Conservation (phyloP, 345 rosid species). For the Eutrema japonicum region DNA sequence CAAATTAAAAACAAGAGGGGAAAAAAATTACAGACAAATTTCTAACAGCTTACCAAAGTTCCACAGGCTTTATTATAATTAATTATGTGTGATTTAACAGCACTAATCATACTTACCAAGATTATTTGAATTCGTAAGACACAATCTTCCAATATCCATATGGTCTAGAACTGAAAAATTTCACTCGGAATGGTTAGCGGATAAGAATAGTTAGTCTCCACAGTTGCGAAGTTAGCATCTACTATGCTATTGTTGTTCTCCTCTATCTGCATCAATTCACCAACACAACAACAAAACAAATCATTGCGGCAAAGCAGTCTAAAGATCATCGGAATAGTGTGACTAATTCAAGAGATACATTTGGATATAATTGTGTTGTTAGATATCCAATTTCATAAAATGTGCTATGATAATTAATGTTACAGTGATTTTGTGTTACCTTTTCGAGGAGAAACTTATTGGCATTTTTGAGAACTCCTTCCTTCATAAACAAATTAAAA, state of each 20-base stretch:
- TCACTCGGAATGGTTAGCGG: slow-evolving; percentile 71
- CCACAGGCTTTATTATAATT: slow-evolving; percentile 39
- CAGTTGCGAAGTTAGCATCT: slow-evolving; percentile 51
- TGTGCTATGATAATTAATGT: background rate
- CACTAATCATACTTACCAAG: slow-evolving; percentile 42
- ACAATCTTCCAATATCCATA: slow-evolving; percentile 36
- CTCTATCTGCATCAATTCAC: slow-evolving; percentile 59
- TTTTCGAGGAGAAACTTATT: slow-evolving; percentile 76
- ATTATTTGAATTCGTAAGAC: slow-evolving; percentile 29
- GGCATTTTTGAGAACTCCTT: slow-evolving; percentile 72
- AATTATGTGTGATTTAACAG: slow-evolving; percentile 36
- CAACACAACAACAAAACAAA: slow-evolving; percentile 22
- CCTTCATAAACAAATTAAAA: slow-evolving; percentile 53
- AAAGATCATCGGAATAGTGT: background rate
- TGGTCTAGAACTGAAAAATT: slow-evolving; percentile 58
- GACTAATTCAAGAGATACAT: slow-evolving; percentile 7
- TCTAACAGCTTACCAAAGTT: slow-evolving; percentile 34
- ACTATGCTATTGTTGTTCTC: slow-evolving; percentile 54
- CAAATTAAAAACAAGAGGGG: slow-evolving; percentile 20
- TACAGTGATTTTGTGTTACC: slow-evolving; percentile 46
- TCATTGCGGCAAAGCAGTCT: background rate
- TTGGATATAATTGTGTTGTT: background rate
- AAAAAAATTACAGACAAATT: slow-evolving; percentile 22
- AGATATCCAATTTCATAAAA: slow-evolving; percentile 4
- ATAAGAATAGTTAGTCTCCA: slow-evolving; percentile 51